phyloP scores from a whole-genome alignment of 176 grass and related monocot species.

The Aegilops bicornis region DNA sequence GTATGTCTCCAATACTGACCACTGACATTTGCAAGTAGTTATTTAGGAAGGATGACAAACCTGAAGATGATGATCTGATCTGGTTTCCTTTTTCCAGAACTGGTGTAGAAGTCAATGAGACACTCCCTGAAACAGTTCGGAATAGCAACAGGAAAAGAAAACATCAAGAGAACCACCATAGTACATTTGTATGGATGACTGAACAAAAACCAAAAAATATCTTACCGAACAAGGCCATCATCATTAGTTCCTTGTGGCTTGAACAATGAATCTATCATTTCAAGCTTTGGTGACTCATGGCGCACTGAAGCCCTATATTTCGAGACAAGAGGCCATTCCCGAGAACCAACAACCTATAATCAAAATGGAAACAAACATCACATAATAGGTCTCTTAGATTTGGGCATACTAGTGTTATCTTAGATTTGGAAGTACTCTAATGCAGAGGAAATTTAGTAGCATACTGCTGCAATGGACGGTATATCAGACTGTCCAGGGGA shows the following conservation, averaged over 20 bases:
- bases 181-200: neutral
- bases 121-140: slow-evolving; percentile 48
- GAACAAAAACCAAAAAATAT: neutral
- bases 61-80: slow-evolving; percentile 86
- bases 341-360: slow-evolving; percentile 86
- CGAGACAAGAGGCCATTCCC: slow-evolving; percentile 81
- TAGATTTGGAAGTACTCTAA: neutral
- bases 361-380: neutral
- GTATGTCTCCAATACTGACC: neutral
- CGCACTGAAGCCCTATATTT: slow-evolving; percentile 89
- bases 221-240: slow-evolving; percentile 65
- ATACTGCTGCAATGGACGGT: slow-evolving; percentile 88
- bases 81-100: slow-evolving; percentile 78
- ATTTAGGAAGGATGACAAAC: slow-evolving; percentile 13
- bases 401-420: neutral
- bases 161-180: neutral
- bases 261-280: slow-evolving; percentile 94
- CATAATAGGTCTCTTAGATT: neutral
- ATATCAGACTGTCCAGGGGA: slow-evolving; percentile 83
- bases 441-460: neutral
- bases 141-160: neutral
- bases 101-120: slow-evolving; percentile 78
- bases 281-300: slow-evolving; percentile 60
- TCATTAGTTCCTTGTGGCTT: slow-evolving; percentile 55
- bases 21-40: neutral